Percentiles rank a stretch among this genome's conserved stretches.
These are phyloP conservation scores for Bimuria novae-zelandiae DNA, from an alignment of 2,329 filamentous ascomycete species.

Conservation along the genomic window DNA sequence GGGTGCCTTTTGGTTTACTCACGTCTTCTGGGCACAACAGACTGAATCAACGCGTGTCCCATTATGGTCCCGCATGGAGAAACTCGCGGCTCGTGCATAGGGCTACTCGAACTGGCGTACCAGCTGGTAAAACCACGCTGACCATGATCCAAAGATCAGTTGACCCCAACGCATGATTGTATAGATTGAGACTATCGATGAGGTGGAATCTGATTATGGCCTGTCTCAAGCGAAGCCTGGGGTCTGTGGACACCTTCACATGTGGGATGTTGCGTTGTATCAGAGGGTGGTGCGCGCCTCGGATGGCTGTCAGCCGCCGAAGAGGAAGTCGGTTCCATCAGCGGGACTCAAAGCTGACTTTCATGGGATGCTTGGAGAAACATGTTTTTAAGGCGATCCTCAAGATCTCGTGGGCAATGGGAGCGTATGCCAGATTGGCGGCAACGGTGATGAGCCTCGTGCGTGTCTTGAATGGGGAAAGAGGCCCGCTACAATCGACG, in stretches of 20 bases:
- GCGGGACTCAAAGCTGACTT: neutral
- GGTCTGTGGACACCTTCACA: neutral
- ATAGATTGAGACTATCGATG: too few relatives aligned
- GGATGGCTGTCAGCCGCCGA: constrained; percentile 2
- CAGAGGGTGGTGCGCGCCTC: neutral
- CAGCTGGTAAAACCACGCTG: too few relatives aligned
- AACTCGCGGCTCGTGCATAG: neutral
- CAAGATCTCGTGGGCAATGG: neutral
- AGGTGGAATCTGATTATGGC: too few relatives aligned
- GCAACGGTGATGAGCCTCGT: neutral
- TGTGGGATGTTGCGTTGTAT: neutral
- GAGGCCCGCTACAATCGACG: neutral
- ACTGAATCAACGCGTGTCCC: too few relatives aligned
- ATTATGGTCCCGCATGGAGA: neutral
- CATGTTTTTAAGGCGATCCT: neutral
- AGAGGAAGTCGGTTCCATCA: constrained; percentile 6
- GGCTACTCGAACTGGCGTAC: too few relatives aligned
- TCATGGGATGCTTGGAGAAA: neutral
- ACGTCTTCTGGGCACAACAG: too few relatives aligned
- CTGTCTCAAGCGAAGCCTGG: too few relatives aligned
- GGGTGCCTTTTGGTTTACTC: too few relatives aligned
- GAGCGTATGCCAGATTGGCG: neutral
- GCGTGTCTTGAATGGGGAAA: neutral
- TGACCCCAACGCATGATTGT: too few relatives aligned
- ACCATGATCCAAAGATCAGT: too few relatives aligned